Percentiles rank a stretch among this genome's conserved stretches.
phyloP scores from a whole-genome alignment of 768 basidiomycete species.

The Trametes maxima region DNA sequence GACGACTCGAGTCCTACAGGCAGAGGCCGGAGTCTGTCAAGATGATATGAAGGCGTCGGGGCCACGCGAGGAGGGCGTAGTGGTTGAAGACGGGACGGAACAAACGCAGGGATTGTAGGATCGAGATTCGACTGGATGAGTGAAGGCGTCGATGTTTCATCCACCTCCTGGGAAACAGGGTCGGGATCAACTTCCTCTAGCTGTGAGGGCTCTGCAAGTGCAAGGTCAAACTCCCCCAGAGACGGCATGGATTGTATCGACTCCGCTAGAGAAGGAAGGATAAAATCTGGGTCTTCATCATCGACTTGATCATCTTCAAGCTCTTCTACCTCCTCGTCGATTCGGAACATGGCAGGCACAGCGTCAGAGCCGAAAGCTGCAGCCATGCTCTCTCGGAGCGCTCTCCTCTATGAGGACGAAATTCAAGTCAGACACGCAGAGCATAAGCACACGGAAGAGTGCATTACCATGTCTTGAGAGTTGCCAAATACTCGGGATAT shows the following conservation, averaged over 20 bases:
- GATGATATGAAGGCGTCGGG: not conserved
- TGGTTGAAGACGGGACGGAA: not conserved
- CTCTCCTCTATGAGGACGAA: not conserved
- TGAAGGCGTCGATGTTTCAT: not conserved
- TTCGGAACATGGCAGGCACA: not conserved
- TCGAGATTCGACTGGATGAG: not conserved
- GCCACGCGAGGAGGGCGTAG: not conserved
- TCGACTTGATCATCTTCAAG: not conserved
- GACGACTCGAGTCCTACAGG: not conserved
- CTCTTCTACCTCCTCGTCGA: not conserved
- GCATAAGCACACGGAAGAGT: not conserved
- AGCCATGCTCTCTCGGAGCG: not conserved
- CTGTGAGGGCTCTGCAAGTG: no score
- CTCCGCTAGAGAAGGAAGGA: not conserved
- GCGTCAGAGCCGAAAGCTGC: not conserved
- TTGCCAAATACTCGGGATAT: constrained; percentile 4
- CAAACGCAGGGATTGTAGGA: constrained; percentile 12
- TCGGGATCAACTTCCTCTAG: not conserved
- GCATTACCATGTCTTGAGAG: not conserved
- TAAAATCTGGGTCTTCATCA: not conserved
- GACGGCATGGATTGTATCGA: not conserved
- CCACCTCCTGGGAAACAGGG: not conserved
- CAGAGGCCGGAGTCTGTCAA: constrained; percentile 11
- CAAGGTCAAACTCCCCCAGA: not conserved
- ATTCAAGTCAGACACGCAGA: not conserved